Conservation (phyloP, 1,284 basidiomycete species). For the Rhodofomes roseus region DNA sequence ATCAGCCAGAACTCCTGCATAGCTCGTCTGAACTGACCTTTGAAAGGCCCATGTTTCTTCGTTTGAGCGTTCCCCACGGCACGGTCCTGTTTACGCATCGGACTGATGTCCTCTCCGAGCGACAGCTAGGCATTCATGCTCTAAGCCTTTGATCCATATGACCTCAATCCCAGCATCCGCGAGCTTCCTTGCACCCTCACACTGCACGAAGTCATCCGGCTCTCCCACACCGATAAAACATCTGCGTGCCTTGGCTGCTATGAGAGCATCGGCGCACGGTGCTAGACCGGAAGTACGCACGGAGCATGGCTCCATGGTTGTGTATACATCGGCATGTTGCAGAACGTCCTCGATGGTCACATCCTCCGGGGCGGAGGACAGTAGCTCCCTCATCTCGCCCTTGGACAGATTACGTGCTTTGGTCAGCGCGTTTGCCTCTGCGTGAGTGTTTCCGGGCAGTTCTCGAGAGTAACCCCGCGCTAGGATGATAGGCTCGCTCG, state of each 20-base stretch:
- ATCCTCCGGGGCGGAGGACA: constrained; percentile 32
- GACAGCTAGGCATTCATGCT: constrained; percentile 71
- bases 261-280: constrained; percentile 85
- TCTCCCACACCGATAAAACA: constrained; percentile 93
- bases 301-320: constrained; percentile 97
- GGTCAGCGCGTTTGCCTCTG: constrained; percentile 90
- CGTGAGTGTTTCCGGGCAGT: constrained; percentile 93
- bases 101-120: constrained; percentile 58
- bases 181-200: constrained; percentile 82
- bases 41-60: too few relatives aligned
- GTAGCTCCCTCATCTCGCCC: constrained; percentile 39
- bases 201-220: constrained; percentile 93
- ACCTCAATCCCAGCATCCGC: constrained; percentile 76
- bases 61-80: too few relatives aligned
- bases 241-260: constrained; percentile 64
- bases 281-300: constrained; percentile 83
- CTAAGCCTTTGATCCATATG: constrained; percentile 67
- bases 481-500: constrained; percentile 48
- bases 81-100: background rate
- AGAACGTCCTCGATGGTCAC: constrained; percentile 43
- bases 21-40: too few relatives aligned
- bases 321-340: constrained; percentile 73
- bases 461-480: constrained; percentile 91
- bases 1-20: too few relatives aligned
- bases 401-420: constrained; percentile 58